Base-by-base conservation (phyloP, 108 stramenopile species). In the Pseudonitzschia multiseries region DNA sequence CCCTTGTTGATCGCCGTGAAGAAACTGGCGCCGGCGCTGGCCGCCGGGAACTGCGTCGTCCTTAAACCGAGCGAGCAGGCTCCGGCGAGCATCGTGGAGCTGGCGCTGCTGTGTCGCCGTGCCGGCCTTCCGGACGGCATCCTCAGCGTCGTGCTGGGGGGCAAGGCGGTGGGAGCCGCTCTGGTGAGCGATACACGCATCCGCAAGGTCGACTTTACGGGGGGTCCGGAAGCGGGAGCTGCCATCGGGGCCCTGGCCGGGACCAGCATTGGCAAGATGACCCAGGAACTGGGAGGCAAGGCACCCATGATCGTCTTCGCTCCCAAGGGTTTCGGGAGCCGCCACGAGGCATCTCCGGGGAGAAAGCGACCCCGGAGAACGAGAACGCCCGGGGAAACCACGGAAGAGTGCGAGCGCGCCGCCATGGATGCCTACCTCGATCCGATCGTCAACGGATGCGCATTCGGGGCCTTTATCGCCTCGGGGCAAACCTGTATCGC, bases 11-110 rank as follows among this genome's bases (percentile, higher is more conserved):
- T 90, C 78, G 83, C 77, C 15, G 68, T 83, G 1, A 91, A 88
- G 92, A 96, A 96, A 73, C 67, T 89, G 20, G 90, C 83, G 5
- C 93, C 96, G 21, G 91, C 94, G n/a, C 77, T 96, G 54, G 89
- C 90, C 6, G 90, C 86, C 28, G 96, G 96, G 40, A 89, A 89
- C 80, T 71, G 80, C 57, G 72, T 95, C 66, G 84, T 96, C 43
- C 75, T 93, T 53, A 96, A 96, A 81, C 86, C 92, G 20, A 80
- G 91, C 0, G 93, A 95, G 71, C 78, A 74, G 43, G 89, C 96
- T 12, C 94, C 93, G 8, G 77, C 88, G 2, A 85, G 81, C 17
- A 86, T 85, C 22, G 56, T 69, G 33, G 93, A 57, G 87, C 56
- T 71, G 68, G 80, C 69, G 3, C 68, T 84, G 29, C 74, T 93